Evolutionary conservation across 345 rosid species (phyloP).

Genomic region (Barbarea vulgaris): DNA sequence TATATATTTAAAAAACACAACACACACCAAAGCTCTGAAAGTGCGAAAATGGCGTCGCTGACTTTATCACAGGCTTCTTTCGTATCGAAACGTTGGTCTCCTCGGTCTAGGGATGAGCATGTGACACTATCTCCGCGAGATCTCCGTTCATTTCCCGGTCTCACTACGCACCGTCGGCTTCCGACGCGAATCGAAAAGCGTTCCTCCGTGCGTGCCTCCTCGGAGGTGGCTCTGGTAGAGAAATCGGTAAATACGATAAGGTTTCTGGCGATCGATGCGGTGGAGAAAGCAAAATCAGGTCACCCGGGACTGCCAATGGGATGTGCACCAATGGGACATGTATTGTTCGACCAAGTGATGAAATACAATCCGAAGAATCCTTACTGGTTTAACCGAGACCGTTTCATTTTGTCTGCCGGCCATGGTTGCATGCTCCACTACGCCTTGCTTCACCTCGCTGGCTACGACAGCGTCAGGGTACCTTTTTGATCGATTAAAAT

Average conservation of each 20-base stretch:
- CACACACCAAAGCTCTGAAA: not conserved
- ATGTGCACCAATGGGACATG: slow-evolving; percentile 89
- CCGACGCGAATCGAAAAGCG: not conserved
- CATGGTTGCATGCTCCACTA: slow-evolving; percentile 97
- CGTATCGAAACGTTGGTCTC: slow-evolving; percentile 40
- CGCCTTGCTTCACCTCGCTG: slow-evolving; percentile 95
- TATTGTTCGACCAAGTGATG: slow-evolving; percentile 90
- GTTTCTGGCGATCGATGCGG: slow-evolving; percentile 57
- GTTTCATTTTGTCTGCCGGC: slow-evolving; percentile 91
- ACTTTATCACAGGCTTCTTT: slow-evolving; percentile 58
- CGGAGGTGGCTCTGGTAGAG: slow-evolving; percentile 1
- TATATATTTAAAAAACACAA: not conserved
- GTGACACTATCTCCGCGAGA: slow-evolving; percentile 29
- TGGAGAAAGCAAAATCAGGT: slow-evolving; percentile 60
- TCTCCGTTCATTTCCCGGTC: slow-evolving; percentile 46
- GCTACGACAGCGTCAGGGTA: slow-evolving; percentile 88
- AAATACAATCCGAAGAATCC: slow-evolving; percentile 96
- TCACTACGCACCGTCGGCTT: slow-evolving; percentile 33
- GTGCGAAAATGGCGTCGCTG: slow-evolving; percentile 52
- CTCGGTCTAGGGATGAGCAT: slow-evolving; percentile 33
- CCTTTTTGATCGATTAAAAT: not conserved
- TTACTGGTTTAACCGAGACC: slow-evolving; percentile 98
- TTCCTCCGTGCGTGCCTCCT: slow-evolving; percentile 12
- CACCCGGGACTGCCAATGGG: slow-evolving; percentile 67
- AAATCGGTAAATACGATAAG: slow-evolving; percentile 52